These are phyloP conservation scores for Gyromitra esculenta DNA, from an alignment of 2,329 filamentous ascomycete species.

Conservation along the genomic window DNA sequence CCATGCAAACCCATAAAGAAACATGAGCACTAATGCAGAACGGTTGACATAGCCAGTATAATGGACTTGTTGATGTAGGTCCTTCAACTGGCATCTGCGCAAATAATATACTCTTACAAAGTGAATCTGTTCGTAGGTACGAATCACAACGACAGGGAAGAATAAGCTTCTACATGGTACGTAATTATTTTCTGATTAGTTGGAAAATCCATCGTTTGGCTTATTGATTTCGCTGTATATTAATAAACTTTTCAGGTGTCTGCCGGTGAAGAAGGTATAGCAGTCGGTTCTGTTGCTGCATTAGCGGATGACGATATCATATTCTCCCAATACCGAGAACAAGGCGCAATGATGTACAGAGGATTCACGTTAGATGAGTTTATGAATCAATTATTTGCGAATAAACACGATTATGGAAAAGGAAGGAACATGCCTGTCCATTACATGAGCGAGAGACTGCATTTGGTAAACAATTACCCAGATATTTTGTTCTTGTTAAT, in stretches of 20 bases:
- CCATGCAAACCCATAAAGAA: background rate
- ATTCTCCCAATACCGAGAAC: slow-evolving; percentile 93
- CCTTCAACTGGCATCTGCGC: background rate
- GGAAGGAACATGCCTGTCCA: slow-evolving; percentile 98
- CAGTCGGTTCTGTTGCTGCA: slow-evolving; percentile 86
- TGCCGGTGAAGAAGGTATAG: slow-evolving; percentile 92
- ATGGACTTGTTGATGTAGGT: slow-evolving; percentile 89
- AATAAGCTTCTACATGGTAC: slow-evolving; percentile 94
- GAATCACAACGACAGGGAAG: slow-evolving; percentile 96
- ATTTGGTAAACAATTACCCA: slow-evolving; percentile 71
- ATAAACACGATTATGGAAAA: slow-evolving; percentile 78
- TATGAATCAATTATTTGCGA: slow-evolving; percentile 95
- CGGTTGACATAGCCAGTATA: slow-evolving; percentile 69
- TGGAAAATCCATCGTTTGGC: background rate
- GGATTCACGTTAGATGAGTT: slow-evolving; percentile 89
- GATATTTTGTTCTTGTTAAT: background rate
- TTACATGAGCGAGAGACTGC: slow-evolving; percentile 84
- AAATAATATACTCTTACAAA: background rate
- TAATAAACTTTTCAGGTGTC: slow-evolving; percentile 66
- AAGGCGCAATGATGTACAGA: slow-evolving; percentile 87
- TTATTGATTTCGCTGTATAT: slow-evolving; percentile 46
- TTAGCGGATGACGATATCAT: slow-evolving; percentile 85
- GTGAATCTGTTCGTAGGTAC: slow-evolving; percentile 64
- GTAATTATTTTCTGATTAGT: slow-evolving; percentile 3
- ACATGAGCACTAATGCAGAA: slow-evolving; percentile 11